Percentiles rank a stretch among this genome's conserved stretches.
Evolutionary conservation across 176 grass and related monocot genomes (phyloP).

Genomic region (Alloteropsis semialata): DNA sequence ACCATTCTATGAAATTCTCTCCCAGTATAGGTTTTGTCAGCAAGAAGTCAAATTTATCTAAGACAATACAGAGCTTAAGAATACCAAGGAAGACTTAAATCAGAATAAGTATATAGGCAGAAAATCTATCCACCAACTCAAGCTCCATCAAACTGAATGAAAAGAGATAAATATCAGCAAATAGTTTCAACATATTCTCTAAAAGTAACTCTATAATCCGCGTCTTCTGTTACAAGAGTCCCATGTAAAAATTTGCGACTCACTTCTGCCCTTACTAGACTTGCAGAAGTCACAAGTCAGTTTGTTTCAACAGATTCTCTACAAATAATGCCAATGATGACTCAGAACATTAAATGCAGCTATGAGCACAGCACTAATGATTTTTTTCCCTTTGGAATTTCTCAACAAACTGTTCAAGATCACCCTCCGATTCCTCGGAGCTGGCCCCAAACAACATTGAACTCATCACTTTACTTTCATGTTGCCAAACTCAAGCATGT

Average conservation of each 20-base stretch:
- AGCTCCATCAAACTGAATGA: background rate
- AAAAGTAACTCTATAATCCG: background rate
- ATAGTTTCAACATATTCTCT: background rate
- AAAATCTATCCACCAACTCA: background rate
- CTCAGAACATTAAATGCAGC: background rate
- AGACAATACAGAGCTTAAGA: background rate
- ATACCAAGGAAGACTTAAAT: background rate
- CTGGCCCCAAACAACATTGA: background rate
- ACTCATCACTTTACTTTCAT: background rate
- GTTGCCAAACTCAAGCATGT: background rate
- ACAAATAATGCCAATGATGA: background rate
- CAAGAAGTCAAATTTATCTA: background rate
- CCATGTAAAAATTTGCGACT: background rate
- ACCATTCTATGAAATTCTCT: constrained; percentile 2
- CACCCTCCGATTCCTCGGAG: background rate
- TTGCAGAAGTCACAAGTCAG: background rate
- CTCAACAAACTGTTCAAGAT: background rate
- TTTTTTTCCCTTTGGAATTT: background rate
- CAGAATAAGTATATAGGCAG: background rate
- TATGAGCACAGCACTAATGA: background rate
- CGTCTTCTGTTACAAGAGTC: background rate
- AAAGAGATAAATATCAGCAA: background rate
- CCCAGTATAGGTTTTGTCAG: background rate
- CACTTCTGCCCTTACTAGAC: too few species aligned
- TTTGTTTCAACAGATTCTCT: too few species aligned